Base-by-base conservation (phyloP, 169 alveolate genomes). In the Plasmodium chabaudi region DNA sequence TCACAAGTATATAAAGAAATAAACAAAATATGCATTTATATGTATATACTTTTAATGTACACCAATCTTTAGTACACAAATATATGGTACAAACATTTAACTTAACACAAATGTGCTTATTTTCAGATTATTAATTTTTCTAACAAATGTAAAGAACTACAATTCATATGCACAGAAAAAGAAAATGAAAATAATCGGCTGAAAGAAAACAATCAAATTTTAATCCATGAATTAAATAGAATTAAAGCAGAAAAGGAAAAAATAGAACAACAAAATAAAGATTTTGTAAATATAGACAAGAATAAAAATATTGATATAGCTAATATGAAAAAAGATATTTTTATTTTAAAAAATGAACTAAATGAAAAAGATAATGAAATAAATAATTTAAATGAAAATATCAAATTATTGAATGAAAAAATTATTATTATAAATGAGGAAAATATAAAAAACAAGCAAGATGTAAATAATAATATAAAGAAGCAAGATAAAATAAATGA, bases 401-500 rank as follows among this genome's bases (percentile, higher is more conserved):
- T 61, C 44, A 63, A 75, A 64, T 10, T 47, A 5, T 57, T 64
- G 23, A 55, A 63, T 21, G 77, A 67, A 23, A 55, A 57, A 64
- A 61, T 75, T 39, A 63, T 39, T 25, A 53, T 49, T 63, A 23
- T 75, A 15, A 61, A n/a, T 23, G 64, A 61, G 12, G 88, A 75
- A 57, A 75, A 39, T 75, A 44, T 34, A 23, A 75, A 75, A 64
- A 75, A 34, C 34, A 75, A 75, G 51, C 67, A 63, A 9, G 88
- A 61, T 69, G 75, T 75, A 49, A 46, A 5, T 21, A 63, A 61
- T 57, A 75, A 75, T 39, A 21, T 64, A 64, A 75, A 61, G 53
- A 75, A 51, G 56, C 88, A 75, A 64, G 61, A 75, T 42, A 42
- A 63, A 64, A 75, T 75, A 61, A 75, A 75, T 75, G 88, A 75